Percentiles rank a stretch among this genome's conserved stretches.
These are phyloP conservation scores for Lathyrus sativus DNA, from an alignment of 306 rosid species.

Conservation along the genomic window DNA sequence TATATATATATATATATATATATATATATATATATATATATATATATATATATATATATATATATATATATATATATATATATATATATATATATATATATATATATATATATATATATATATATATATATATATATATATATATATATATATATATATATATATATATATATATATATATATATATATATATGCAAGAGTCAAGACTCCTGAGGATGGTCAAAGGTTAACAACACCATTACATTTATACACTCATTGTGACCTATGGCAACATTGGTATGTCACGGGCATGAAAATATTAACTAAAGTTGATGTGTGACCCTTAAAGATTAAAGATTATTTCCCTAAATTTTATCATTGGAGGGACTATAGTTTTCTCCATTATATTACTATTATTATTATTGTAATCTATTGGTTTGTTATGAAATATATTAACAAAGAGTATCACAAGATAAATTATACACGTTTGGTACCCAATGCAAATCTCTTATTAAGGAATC, in stretches of 20 bases:
- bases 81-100: too few species aligned
- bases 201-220: slow-evolving; percentile 38
- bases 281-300: slow-evolving; percentile 22
- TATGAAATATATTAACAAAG: slow-evolving; percentile 24
- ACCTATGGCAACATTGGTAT: slow-evolving; percentile 16
- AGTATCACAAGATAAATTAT: slow-evolving; percentile 33
- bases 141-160: too few species aligned
- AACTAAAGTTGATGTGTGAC: background rate
- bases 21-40: too few species aligned
- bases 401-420: slow-evolving; percentile 28
- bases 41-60: too few species aligned
- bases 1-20: too few species aligned
- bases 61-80: too few species aligned
- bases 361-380: slow-evolving; percentile 38
- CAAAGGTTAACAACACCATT: slow-evolving; percentile 30
- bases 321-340: slow-evolving; percentile 10
- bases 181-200: slow-evolving; percentile 10
- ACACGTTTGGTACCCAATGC: slow-evolving; percentile 6
- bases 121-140: too few species aligned
- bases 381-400: slow-evolving; percentile 24
- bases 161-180: too few species aligned
- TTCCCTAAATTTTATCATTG: slow-evolving; percentile 7
- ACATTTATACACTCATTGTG: slow-evolving; percentile 15
- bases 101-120: too few species aligned
- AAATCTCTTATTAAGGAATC: slow-evolving; percentile 29